Base-by-base conservation (phyloP, 805 yeast genomes). In the Starmerella davenportii region DNA sequence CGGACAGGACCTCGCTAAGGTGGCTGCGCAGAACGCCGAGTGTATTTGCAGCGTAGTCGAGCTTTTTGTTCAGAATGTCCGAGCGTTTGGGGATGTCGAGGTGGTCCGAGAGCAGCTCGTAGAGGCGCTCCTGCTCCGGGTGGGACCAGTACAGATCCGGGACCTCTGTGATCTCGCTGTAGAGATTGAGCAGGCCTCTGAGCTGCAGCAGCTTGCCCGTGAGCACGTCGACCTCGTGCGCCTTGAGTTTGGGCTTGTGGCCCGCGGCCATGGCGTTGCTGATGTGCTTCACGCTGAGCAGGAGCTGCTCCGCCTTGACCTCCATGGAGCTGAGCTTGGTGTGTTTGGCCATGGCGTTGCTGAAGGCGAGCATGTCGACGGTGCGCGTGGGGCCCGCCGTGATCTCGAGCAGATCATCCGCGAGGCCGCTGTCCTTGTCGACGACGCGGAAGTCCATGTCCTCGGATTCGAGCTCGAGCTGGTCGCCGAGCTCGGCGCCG, bases 71-170 rank as follows among this genome's bases (percentile, higher is more conserved):
- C 53, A 85, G 60, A 27, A 84, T 81, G 23, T 72, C 64, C 35
- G 84, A 79, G 44, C 95, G 64, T 4, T 87, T 79, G 23, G 67
- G 65, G 23, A 85, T 73, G 50, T 85, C 95, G 40, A 85, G 61
- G 18, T 70, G 70, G 35, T 68, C 68, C 0, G 92, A 77, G 5
- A 81, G 73, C 16, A 70, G 66, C 36, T 74, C 69, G 56, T 81
- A 85, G 8, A 82, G 72, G 38, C 66, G 66, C 52, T 85, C 95
- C 38, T 85, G 61, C 25, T 73, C 72, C 1, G 95, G 93, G 52
- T 84, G 94, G 34, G 81, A 70, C 95, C 95, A 85, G 57, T 84
- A 85, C 32, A 82, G 59, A 55, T 85, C 95, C 0, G 95, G 95
- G 0, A 92, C 81, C 49, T 84, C 95, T 23, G 81, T 80, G 42